A percentile compares a stretch with the other conserved stretches of the same genome.
phyloP scores from a whole-genome alignment of 2,329 filamentous ascomycete genomes.

The Talaromyces sp. region DNA sequence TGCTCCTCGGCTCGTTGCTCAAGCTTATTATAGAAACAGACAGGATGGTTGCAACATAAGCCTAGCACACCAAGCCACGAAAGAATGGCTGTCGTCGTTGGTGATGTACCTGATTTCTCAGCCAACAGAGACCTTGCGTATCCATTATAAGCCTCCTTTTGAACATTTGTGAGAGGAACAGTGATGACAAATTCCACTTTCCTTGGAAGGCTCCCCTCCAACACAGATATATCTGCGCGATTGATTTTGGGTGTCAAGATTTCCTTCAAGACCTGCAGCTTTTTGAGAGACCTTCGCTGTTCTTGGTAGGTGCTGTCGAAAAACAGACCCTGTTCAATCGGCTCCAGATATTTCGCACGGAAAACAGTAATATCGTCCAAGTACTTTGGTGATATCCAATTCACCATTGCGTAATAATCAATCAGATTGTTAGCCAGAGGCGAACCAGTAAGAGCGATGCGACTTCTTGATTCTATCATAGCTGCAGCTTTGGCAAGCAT shows the following conservation, averaged over 20 bases:
- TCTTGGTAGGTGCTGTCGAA: slow-evolving; percentile 55
- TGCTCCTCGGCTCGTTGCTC: slow-evolving; percentile 28
- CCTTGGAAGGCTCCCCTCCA: slow-evolving; percentile 62
- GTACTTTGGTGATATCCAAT: slow-evolving; percentile 78
- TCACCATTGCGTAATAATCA: slow-evolving; percentile 82
- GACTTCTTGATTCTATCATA: slow-evolving; percentile 60
- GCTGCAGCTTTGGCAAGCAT: slow-evolving; percentile 50
- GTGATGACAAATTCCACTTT: slow-evolving; percentile 81
- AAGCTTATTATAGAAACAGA: slow-evolving; percentile 48
- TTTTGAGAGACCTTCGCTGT: slow-evolving; percentile 57
- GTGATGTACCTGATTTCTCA: slow-evolving; percentile 19
- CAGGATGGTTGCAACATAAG: slow-evolving; percentile 56
- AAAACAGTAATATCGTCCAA: slow-evolving; percentile 67
- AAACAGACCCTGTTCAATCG: slow-evolving; percentile 68
- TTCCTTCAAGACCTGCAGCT: slow-evolving; percentile 64
- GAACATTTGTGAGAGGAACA: slow-evolving; percentile 62
- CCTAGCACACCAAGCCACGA: slow-evolving; percentile 50
- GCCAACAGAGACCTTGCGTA: slow-evolving; percentile 42
- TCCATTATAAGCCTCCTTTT: slow-evolving; percentile 57
- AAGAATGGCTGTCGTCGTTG: slow-evolving; percentile 43
- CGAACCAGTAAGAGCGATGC: slow-evolving; percentile 82
- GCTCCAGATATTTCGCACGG: slow-evolving; percentile 60
- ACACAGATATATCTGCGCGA: slow-evolving; percentile 62
- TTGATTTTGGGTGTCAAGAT: slow-evolving; percentile 74
- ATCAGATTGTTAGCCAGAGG: slow-evolving; percentile 77